These are phyloP conservation scores for Pseudogymnoascus verrucosus DNA, from an alignment of 2,329 filamentous ascomycete genomes.

Conservation along the genomic window DNA sequence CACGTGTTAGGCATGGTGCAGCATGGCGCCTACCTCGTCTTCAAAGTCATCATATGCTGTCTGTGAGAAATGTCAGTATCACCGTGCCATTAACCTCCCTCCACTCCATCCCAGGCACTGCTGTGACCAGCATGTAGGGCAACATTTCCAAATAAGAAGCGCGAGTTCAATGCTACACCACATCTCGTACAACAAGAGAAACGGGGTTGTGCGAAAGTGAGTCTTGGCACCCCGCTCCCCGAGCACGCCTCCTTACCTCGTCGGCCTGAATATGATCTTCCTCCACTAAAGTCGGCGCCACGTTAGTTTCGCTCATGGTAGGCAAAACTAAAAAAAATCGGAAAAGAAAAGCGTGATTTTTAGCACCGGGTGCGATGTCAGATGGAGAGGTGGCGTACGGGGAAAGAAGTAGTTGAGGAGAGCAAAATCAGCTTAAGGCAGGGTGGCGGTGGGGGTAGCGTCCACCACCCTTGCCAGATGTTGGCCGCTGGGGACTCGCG, in stretches of 20 bases:
- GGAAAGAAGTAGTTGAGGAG: slow-evolving; percentile 1
- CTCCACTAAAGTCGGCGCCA: background rate
- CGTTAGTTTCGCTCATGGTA: background rate
- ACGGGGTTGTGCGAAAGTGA: background rate
- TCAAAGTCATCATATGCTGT: background rate
- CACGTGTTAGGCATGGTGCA: background rate
- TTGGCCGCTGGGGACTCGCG: background rate
- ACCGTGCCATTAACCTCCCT: background rate
- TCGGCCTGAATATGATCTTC: background rate
- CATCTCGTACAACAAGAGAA: background rate
- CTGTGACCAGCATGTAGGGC: background rate
- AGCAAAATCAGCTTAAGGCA: background rate
- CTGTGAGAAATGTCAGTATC: background rate
- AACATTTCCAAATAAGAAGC: background rate
- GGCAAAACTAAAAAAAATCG: background rate
- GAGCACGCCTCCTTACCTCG: background rate
- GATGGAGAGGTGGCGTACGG: background rate
- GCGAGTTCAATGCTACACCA: background rate
- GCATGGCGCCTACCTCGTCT: background rate
- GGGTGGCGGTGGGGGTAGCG: background rate
- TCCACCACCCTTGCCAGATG: background rate
- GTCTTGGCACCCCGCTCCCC: background rate
- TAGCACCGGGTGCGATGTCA: background rate
- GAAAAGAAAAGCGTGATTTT: background rate
- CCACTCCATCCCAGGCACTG: background rate